Conservation (phyloP, 2,329 filamentous ascomycete genomes). For the Colletotrichum sp. region DNA sequence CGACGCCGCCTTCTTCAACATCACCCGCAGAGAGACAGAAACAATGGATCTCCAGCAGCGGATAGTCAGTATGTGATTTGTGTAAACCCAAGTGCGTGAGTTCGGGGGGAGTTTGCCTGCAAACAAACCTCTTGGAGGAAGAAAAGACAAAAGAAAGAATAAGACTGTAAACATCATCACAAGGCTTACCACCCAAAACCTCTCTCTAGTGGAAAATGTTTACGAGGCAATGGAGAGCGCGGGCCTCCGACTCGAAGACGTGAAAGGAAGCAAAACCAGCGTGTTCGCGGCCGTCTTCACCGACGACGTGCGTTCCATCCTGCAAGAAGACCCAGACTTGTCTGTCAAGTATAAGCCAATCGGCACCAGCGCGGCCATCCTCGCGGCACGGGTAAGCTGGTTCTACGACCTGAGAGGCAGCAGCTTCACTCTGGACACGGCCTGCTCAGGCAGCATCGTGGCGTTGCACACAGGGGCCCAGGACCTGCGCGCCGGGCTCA, state of each 20-base stretch:
- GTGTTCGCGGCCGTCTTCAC: conserved; percentile 2
- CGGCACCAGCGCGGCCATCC: conserved; percentile 41
- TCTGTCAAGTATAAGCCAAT: conserved; percentile 31
- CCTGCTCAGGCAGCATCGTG: conserved; percentile 52
- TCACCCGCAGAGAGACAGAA: conserved; percentile 39
- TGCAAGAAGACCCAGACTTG: conserved; percentile 30
- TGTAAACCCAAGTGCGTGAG: neutral
- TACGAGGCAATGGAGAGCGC: conserved; percentile 26
- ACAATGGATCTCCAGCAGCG: conserved; percentile 29
- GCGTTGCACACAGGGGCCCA: conserved; percentile 46
- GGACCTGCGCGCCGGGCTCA: conserved; percentile 26
- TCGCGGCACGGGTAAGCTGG: neutral
- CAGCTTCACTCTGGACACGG: conserved; percentile 54
- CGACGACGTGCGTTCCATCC: neutral
- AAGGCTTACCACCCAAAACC: neutral
- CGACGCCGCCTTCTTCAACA: conserved; percentile 44
- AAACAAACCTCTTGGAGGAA: neutral
- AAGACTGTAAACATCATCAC: neutral
- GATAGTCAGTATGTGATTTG: conserved; percentile 4
- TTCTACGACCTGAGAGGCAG: conserved; percentile 51
- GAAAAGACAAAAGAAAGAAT: neutral
- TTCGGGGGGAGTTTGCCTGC: neutral
- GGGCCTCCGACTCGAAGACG: conserved; percentile 5
- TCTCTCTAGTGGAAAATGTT: conserved; percentile 17
- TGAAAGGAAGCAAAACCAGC: neutral